These are phyloP conservation scores for Apiospora kogelbergensis DNA, from an alignment of 2,329 filamentous ascomycete species.

Conservation along the genomic window DNA sequence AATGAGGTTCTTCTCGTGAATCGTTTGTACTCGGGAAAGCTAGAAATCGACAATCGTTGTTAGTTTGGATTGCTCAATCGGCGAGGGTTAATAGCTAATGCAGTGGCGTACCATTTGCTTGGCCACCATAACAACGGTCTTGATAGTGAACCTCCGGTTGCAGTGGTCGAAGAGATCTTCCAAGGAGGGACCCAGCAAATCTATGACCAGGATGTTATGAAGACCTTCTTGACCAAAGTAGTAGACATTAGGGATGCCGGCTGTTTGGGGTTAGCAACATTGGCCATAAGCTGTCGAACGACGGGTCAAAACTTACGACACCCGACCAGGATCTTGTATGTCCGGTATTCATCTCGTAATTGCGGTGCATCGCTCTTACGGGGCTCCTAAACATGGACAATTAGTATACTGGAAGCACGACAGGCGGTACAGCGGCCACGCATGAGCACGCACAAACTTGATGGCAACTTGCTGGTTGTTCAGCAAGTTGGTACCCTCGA, in stretches of 20 bases:
- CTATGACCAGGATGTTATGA: slow-evolving; percentile 98
- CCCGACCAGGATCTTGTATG: slow-evolving; percentile 98
- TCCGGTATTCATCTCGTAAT: slow-evolving; percentile 95
- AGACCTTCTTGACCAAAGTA: slow-evolving; percentile 98
- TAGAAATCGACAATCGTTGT: slow-evolving; percentile 34
- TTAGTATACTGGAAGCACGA: not conserved
- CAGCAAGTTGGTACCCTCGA: slow-evolving; percentile 95
- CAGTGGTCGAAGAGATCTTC: slow-evolving; percentile 98
- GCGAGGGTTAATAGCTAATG: not conserved
- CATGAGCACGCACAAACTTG: slow-evolving; percentile 78
- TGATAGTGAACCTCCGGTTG: slow-evolving; percentile 90
- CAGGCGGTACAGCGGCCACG: slow-evolving; percentile 8
- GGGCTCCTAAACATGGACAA: slow-evolving; percentile 68
- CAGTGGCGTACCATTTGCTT: slow-evolving; percentile 86
- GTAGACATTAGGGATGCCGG: slow-evolving; percentile 98
- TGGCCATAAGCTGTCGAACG: not conserved
- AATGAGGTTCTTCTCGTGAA: slow-evolving; percentile 99
- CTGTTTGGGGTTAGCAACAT: slow-evolving; percentile 45
- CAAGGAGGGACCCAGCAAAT: slow-evolving; percentile 89
- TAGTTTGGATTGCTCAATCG: slow-evolving; percentile 23
- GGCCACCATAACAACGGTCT: slow-evolving; percentile 98
- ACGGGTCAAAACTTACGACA: slow-evolving; percentile 77
- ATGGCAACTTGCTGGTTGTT: slow-evolving; percentile 99
- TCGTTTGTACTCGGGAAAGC: slow-evolving; percentile 87
- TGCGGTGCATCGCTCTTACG: slow-evolving; percentile 98